Evolutionary conservation across 2,329 filamentous ascomycete species (phyloP).

Genomic region (Thielaviopsis cerberus): DNA sequence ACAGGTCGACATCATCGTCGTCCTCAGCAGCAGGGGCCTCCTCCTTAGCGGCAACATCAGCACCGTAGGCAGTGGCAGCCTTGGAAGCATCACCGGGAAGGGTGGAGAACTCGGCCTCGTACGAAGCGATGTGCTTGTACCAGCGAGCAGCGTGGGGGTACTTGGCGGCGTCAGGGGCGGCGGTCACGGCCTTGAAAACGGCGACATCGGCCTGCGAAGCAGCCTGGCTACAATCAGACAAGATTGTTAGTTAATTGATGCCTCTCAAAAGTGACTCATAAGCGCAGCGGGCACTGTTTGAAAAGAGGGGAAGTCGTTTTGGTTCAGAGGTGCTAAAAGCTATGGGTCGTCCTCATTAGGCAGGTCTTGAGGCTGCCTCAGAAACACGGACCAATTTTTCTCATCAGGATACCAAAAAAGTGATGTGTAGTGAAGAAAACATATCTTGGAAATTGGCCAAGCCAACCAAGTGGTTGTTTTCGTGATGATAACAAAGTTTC

Average conservation of each 20-base stretch:
- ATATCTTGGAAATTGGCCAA: background rate
- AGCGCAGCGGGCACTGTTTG: background rate
- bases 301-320: conserved; percentile 5
- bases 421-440: background rate
- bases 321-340: conserved; percentile 55
- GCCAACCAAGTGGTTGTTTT: background rate
- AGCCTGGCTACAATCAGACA: conserved; percentile 24
- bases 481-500: background rate
- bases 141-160: conserved; percentile 89
- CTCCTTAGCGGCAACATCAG: conserved; percentile 69
- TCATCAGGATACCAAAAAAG: conserved; percentile 36
- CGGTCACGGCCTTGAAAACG: conserved; percentile 75
- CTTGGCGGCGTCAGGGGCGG: conserved; percentile 60
- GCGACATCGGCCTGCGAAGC: conserved; percentile 92
- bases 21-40: conserved; percentile 53
- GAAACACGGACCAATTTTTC: conserved; percentile 89
- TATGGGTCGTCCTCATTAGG: conserved; percentile 58
- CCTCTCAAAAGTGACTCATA: background rate
- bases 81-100: conserved; percentile 83
- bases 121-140: conserved; percentile 96
- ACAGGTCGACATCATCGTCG: conserved; percentile 67
- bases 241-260: conserved; percentile 7
- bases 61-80: conserved; percentile 78
- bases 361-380: conserved; percentile 85
- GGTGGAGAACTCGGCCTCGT: conserved; percentile 77